These are phyloP conservation scores for Ascochyta viciae-villosae DNA, from an alignment of 2,329 filamentous ascomycete genomes.

Conservation along the genomic window DNA sequence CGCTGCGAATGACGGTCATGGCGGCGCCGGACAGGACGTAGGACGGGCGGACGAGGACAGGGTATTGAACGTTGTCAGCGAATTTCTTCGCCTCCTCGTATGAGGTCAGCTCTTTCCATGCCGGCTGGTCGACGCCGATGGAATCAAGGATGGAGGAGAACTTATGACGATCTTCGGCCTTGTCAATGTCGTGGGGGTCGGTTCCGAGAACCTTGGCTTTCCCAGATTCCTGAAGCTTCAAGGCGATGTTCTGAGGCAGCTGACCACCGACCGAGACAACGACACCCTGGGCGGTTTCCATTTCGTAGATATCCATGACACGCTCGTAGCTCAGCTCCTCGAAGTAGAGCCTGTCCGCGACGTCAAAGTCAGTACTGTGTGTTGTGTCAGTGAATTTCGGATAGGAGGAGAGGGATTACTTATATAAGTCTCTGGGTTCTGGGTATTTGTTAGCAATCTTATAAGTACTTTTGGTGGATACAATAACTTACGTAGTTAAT, in stretches of 20 bases:
- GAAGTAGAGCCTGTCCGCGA: conserved; percentile 91
- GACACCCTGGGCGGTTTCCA: conserved; percentile 83
- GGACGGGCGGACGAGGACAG: conserved; percentile 90
- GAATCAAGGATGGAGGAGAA: conserved; percentile 97
- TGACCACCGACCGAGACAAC: conserved; percentile 97
- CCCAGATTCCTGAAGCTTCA: conserved; percentile 89
- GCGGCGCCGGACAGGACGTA: conserved; percentile 97
- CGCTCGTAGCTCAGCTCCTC: conserved; percentile 96
- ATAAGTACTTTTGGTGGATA: not conserved
- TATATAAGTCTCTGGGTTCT: conserved; percentile 75
- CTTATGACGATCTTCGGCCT: conserved; percentile 96
- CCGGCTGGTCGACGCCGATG: conserved; percentile 95
- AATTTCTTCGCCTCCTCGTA: conserved; percentile 88
- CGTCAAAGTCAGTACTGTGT: conserved; percentile 82
- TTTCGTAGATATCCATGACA: conserved; percentile 98
- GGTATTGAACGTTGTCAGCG: conserved; percentile 84
- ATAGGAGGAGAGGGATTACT: not conserved
- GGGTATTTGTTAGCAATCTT: conserved; percentile 38
- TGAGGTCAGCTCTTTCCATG: conserved; percentile 96
- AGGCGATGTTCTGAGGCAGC: conserved; percentile 95
- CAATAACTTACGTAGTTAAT: conserved; percentile 72
- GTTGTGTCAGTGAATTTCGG: not conserved
- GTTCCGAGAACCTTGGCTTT: conserved; percentile 92
- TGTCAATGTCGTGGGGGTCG: conserved; percentile 92
- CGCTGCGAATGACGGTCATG: conserved; percentile 94